phyloP scores from a whole-genome alignment of 257 asterid genomes.

The Forsythia suspensa region DNA sequence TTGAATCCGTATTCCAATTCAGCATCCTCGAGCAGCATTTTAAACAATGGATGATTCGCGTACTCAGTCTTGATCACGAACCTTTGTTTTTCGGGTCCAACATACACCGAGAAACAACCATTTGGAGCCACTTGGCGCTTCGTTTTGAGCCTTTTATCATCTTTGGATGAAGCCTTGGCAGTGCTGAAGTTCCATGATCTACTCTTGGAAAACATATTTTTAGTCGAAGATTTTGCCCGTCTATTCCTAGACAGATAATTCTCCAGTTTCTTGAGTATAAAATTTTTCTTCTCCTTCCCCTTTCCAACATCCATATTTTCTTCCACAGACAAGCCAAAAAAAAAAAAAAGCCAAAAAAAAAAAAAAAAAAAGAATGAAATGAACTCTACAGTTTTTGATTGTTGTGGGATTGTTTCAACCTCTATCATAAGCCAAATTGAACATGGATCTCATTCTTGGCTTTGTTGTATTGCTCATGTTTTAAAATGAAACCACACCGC shows the following conservation, averaged over 20 bases:
- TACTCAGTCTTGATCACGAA: constrained; percentile 46
- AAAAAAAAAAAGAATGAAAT: neutral
- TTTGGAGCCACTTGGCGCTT: constrained; percentile 34
- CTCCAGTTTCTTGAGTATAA: constrained; percentile 24
- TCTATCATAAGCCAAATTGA: constrained; percentile 48
- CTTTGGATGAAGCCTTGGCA: neutral
- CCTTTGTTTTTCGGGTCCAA: constrained; percentile 50
- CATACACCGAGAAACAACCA: constrained; percentile 64
- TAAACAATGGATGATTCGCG: constrained; percentile 61
- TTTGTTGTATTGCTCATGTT: constrained; percentile 29
- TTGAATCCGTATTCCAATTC: constrained; percentile 59
- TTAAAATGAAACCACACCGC: neutral
- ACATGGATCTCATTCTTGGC: constrained; percentile 37
- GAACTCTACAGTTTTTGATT: neutral
- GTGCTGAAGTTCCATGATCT: constrained; percentile 20
- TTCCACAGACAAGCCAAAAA: neutral
- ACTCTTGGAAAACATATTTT: constrained; percentile 24
- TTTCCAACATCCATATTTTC: constrained; percentile 9
- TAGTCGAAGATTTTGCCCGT: neutral
- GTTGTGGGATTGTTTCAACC: constrained; percentile 28
- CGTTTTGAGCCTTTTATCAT: neutral
- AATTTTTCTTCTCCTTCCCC: constrained; percentile 2
- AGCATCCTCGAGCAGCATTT: constrained; percentile 66
- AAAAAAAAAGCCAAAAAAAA: too few species aligned
- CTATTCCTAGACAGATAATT: constrained; percentile 23